Conservation (phyloP, 345 rosid genomes). For the Lumnitzera racemosa region DNA sequence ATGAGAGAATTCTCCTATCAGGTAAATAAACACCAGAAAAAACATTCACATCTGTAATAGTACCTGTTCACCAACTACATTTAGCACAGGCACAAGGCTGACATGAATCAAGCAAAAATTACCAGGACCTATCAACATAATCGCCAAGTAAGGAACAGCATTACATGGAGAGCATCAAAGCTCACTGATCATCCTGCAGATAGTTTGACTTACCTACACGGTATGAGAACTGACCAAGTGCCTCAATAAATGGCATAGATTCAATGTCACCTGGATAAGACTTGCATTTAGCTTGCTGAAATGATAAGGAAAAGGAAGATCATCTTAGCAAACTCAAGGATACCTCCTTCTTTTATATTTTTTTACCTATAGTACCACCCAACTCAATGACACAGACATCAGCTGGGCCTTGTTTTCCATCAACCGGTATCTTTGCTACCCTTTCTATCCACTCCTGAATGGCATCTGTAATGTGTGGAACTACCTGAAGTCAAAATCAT, state of each 20-base stretch:
- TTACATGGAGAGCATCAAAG: neutral
- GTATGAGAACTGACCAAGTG: slow-evolving; percentile 88
- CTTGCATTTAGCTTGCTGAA: neutral
- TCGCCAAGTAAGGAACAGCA: neutral
- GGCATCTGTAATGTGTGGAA: slow-evolving; percentile 94
- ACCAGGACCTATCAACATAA: slow-evolving; percentile 44
- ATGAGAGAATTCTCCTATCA: too few relatives aligned
- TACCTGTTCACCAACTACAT: slow-evolving; percentile 98
- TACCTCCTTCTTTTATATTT: too few relatives aligned
- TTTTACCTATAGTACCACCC: slow-evolving; percentile 92
- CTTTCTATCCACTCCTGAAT: slow-evolving; percentile 97
- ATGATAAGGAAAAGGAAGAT: too few relatives aligned
- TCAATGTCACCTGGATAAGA: slow-evolving; percentile 84
- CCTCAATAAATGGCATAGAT: slow-evolving; percentile 97
- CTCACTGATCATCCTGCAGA: too few relatives aligned
- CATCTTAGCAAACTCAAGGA: too few relatives aligned
- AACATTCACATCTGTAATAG: neutral
- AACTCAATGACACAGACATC: slow-evolving; percentile 98
- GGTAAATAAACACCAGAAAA: too few relatives aligned
- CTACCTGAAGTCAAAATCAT: slow-evolving; percentile 46
- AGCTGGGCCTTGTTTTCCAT: slow-evolving; percentile 75
- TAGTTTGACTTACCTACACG: slow-evolving; percentile 59
- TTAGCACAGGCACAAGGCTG: slow-evolving; percentile 95
- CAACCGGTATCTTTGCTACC: slow-evolving; percentile 75
- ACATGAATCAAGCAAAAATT: slow-evolving; percentile 97